phyloP scores from a whole-genome alignment of 2,329 filamentous ascomycete genomes.

The Zymoseptoria brevis region DNA sequence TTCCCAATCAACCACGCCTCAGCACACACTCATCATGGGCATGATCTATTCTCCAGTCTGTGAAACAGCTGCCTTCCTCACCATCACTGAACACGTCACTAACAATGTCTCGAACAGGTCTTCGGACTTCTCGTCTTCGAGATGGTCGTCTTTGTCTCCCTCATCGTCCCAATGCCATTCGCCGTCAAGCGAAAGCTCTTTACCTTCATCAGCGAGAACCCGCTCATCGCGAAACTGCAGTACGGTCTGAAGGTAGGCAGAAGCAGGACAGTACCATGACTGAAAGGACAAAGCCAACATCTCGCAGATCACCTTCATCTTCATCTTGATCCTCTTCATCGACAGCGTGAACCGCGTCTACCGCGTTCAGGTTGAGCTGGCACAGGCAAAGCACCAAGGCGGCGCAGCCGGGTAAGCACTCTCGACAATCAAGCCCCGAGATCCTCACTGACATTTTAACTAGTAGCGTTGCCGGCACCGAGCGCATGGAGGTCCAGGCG shows the following conservation, averaged over 20 bases:
- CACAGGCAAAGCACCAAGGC: constrained; percentile 56
- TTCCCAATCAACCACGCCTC: neutral
- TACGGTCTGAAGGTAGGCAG: constrained; percentile 79
- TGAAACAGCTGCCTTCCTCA: neutral
- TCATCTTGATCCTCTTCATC: constrained; percentile 95
- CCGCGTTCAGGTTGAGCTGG: constrained; percentile 84
- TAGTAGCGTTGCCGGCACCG: constrained; percentile 67
- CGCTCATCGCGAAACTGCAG: constrained; percentile 79
- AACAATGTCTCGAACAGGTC: constrained; percentile 48
- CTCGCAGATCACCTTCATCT: constrained; percentile 83
- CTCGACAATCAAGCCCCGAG: neutral
- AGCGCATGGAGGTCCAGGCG: constrained; percentile 96
- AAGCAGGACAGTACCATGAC: neutral
- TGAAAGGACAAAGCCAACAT: neutral
- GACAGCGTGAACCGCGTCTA: constrained; percentile 96
- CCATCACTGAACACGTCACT: constrained; percentile 6
- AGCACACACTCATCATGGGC: constrained; percentile 22
- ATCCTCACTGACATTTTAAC: constrained; percentile 14
- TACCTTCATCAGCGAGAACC: constrained; percentile 90
- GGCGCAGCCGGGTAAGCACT: constrained; percentile 41
- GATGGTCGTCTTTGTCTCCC: constrained; percentile 72
- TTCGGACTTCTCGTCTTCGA: constrained; percentile 75
- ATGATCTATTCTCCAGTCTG: constrained; percentile 32
- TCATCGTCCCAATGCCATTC: constrained; percentile 84
- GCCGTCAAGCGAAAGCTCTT: constrained; percentile 78